Evolutionary conservation across 257 asterid species (phyloP), one percentile per base, ranked within the genome.

Genomic region (Rhazya stricta): DNA sequence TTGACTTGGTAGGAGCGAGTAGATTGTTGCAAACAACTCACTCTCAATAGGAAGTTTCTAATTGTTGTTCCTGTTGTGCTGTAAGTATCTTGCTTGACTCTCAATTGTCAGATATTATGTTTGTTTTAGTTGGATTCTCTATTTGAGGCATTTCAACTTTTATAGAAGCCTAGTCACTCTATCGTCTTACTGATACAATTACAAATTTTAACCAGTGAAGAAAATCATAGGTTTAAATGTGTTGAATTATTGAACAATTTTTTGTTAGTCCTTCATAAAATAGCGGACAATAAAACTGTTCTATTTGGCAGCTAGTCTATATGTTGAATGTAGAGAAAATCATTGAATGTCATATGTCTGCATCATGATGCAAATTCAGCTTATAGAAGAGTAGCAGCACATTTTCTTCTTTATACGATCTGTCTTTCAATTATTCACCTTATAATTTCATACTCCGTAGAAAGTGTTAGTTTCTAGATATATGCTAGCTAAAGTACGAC

Each of bases 1-100:
- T 79, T 91, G 91, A 91, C 97, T 51, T 91, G 97, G 97, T 91
- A 96, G 97, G 97, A 91, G 84, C 97, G 88, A 75, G 77, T 91
- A 69, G 97, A 91, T 54, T 86, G 45, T 74, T 93, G 97, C 81
- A 86, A 91, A 79, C 96, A 89, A 81, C 96, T 89, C 82, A 89
- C 97, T 46, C 91, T 88, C 81, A 91, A 89, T 76, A 87, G 96
- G 78, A 91, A 91, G 86, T 91, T 91, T 83, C 88, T 91, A 63
- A 90, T 91, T 0, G 90, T 90, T 57, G 94, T 87, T 18, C 96
- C 94, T 18, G 86, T 91, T 62, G 94, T 90, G 70, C 79, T 91
- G 97, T 90, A 87, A 89, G 96, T 79, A 19, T 36, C 46, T 21
- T 65, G 15, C 70, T 9, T 21, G 25, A 9, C 13, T 36, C 30